Conservation (phyloP, 148 eudicot genomes). For the Rhododendron kiyosumense region DNA sequence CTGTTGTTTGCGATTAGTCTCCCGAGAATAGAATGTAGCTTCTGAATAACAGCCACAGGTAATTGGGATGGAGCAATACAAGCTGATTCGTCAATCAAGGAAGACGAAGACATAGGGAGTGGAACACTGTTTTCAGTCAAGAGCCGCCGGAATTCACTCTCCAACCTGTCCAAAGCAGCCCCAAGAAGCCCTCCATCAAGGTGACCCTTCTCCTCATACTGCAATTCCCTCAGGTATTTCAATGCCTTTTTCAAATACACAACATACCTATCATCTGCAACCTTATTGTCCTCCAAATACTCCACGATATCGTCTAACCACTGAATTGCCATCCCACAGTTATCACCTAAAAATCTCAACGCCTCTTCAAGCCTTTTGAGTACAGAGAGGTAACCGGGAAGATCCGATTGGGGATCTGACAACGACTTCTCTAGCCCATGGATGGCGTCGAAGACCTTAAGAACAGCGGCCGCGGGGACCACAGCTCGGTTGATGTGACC, state of each 20-base stretch:
- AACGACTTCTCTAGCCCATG: slow-evolving; percentile 23
- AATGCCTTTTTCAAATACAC: slow-evolving; percentile 12
- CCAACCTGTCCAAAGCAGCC: slow-evolving; percentile 20
- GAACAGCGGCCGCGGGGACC: slow-evolving; percentile 22
- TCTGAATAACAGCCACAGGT: slow-evolving; percentile 23
- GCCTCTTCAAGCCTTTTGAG: slow-evolving; percentile 26
- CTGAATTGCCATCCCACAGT: slow-evolving; percentile 29
- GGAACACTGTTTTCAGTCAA: slow-evolving; percentile 22
- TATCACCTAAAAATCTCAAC: slow-evolving; percentile 21
- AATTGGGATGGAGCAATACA: slow-evolving; percentile 26
- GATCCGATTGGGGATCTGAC: slow-evolving; percentile 27
- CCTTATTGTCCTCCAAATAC: slow-evolving; percentile 25
- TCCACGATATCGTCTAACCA: slow-evolving; percentile 27
- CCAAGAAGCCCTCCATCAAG: slow-evolving; percentile 27
- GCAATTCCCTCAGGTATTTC: slow-evolving; percentile 12
- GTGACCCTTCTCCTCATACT: slow-evolving; percentile 17
- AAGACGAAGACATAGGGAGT: slow-evolving; percentile 18
- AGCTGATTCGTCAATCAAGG: slow-evolving; percentile 8
- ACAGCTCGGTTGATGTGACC: slow-evolving; percentile 24
- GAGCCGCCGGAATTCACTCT: slow-evolving; percentile 23
- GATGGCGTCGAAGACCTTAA: slow-evolving; percentile 23
- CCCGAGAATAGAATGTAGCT: slow-evolving; percentile 21
- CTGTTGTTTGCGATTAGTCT: slow-evolving; percentile 20
- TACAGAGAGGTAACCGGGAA: slow-evolving; percentile 20
- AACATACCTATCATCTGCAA: slow-evolving; percentile 24